A percentile compares a stretch with the other conserved stretches of the same genome.
Conservation (phyloP, 1,284 basidiomycete genomes). For the Volvariella surrecta region DNA sequence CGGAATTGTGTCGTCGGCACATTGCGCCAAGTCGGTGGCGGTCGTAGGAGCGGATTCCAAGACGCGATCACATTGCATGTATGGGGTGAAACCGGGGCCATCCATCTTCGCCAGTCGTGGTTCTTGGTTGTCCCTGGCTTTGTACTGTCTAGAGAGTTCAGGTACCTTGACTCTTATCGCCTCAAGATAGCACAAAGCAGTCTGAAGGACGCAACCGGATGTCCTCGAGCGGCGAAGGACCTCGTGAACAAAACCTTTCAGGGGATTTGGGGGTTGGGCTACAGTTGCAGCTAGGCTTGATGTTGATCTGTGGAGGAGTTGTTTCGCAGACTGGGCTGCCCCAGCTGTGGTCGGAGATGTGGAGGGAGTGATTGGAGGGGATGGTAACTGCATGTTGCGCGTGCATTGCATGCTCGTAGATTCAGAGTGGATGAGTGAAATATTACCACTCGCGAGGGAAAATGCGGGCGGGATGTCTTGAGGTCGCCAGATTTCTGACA, state of each 20-base stretch:
- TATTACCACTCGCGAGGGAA: too few species aligned
- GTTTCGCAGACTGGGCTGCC: background rate
- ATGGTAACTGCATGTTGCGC: constrained; percentile 19
- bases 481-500: constrained; percentile 68
- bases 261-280: constrained; percentile 23
- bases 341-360: constrained; percentile 9
- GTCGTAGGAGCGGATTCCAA: background rate
- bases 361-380: constrained; percentile 21
- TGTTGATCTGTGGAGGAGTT: background rate
- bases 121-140: background rate
- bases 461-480: constrained; percentile 62
- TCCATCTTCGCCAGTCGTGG: background rate
- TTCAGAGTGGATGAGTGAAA: constrained; percentile 10
- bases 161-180: constrained; percentile 61
- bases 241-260: constrained; percentile 69
- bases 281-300: background rate
- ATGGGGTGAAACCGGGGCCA: background rate
- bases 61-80: background rate
- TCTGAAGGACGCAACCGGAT: constrained; percentile 67
- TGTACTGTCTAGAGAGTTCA: constrained; percentile 26
- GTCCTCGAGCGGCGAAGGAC: constrained; percentile 69
- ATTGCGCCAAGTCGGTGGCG: too few species aligned
- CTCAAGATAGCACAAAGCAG: constrained; percentile 72
- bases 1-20: constrained; percentile 8
- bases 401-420: background rate